Conservation (phyloP, 352 stramenopile species). For the Phytophthora rubi region DNA sequence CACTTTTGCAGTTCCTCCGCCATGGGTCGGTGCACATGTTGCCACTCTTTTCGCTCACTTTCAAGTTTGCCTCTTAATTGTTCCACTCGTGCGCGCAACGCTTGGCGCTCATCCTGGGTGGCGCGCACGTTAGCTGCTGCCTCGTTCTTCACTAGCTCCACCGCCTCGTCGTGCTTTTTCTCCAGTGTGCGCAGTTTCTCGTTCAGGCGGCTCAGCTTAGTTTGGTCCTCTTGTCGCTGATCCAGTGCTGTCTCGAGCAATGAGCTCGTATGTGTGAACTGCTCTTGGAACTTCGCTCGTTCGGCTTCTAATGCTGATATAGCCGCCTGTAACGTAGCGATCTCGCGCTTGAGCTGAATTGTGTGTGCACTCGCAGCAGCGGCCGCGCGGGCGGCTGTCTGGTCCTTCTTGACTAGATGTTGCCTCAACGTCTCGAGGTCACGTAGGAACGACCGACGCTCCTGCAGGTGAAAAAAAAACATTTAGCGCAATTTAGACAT, state of each 20-base stretch:
- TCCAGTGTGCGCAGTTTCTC: conserved; percentile 66
- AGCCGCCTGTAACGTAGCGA: conserved; percentile 59
- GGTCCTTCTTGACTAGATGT: conserved; percentile 82
- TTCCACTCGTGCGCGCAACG: conserved; percentile 66
- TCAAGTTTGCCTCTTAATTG: conserved; percentile 74
- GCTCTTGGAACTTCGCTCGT: conserved; percentile 49
- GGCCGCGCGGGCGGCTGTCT: conserved; percentile 50
- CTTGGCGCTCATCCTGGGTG: conserved; percentile 75
- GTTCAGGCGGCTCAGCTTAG: conserved; percentile 49
- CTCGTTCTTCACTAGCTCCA: conserved; percentile 65
- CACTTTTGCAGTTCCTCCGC: conserved; percentile 62
- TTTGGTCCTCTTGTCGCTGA: conserved; percentile 75
- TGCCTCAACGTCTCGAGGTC: conserved; percentile 79
- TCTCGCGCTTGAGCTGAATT: conserved; percentile 83
- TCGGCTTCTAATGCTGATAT: conserved; percentile 53
- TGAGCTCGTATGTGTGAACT: conserved; percentile 74
- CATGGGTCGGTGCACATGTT: conserved; percentile 55
- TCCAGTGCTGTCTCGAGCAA: conserved; percentile 77
- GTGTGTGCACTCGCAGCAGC: conserved; percentile 63
- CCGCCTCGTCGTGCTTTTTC: conserved; percentile 68
- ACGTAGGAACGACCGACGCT: conserved; percentile 67
- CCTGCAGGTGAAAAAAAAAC: conserved; percentile 35
- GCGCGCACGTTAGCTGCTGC: conserved; percentile 56
- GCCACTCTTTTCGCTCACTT: conserved; percentile 73
- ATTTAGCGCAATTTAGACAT: conserved; percentile 17